These are phyloP conservation scores for Dryas integrifolia DNA, from an alignment of 331 rosid species.

Conservation along the genomic window DNA sequence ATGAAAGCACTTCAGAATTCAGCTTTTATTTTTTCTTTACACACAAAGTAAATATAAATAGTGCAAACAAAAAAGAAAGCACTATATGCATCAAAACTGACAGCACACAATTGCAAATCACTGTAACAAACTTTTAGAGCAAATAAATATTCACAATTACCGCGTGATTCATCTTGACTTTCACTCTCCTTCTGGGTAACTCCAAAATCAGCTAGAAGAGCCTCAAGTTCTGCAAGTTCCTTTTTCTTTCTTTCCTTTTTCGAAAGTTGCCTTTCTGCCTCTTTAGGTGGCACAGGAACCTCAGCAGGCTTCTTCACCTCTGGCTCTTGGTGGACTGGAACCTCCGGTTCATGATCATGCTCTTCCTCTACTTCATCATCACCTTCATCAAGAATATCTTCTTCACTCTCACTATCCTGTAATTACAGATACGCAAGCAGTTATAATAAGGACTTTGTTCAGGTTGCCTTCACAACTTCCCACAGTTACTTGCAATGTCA, in stretches of 20 bases:
- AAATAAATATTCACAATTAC: constrained; percentile 35
- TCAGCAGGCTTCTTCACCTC: constrained; percentile 51
- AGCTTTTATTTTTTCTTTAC: background rate
- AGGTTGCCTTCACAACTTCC: background rate
- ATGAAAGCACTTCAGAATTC: background rate
- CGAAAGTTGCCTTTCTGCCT: constrained; percentile 78
- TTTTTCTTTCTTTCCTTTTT: constrained; percentile 89
- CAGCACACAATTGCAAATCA: background rate
- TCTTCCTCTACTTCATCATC: constrained; percentile 89
- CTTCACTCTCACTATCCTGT: constrained; percentile 85
- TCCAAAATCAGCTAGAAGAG: constrained; percentile 87
- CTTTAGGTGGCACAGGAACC: constrained; percentile 59
- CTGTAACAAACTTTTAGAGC: background rate
- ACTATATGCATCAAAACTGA: background rate
- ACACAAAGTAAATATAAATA: background rate
- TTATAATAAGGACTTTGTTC: constrained; percentile 15
- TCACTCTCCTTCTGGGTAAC: constrained; percentile 56
- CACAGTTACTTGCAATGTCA: background rate
- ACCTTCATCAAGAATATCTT: constrained; percentile 80
- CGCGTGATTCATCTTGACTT: constrained; percentile 64
- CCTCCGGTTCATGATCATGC: constrained; percentile 62
- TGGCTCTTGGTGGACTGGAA: constrained; percentile 46
- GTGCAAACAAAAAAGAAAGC: background rate
- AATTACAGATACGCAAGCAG: constrained; percentile 14
- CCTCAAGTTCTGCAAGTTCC: constrained; percentile 95